A percentile compares a stretch with the other conserved stretches of the same genome.
These are phyloP conservation scores for Hibiscus syriacus DNA, from an alignment of 345 rosid species.

Conservation along the genomic window DNA sequence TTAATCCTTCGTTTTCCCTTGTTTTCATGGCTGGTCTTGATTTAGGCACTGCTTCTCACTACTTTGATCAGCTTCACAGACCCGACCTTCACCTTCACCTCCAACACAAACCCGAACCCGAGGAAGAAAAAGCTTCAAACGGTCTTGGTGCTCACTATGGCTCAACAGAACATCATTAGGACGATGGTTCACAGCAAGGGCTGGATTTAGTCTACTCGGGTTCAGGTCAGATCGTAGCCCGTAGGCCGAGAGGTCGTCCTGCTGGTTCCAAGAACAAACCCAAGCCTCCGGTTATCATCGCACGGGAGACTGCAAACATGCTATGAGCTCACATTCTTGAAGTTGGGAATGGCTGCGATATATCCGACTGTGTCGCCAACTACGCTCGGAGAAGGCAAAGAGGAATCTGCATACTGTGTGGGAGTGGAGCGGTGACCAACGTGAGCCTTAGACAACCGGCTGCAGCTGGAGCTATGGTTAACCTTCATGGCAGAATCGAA, in stretches of 20 bases:
- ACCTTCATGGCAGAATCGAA: conserved; percentile 90
- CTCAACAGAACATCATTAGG: conserved; percentile 15
- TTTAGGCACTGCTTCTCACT: conserved; percentile 36
- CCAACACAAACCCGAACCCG: conserved; percentile 42
- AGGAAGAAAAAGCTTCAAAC: conserved; percentile 27
- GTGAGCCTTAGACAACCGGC: conserved; percentile 87
- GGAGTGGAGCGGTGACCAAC: conserved; percentile 88
- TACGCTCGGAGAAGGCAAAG: too few relatives aligned
- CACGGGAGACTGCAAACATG: conserved; percentile 94
- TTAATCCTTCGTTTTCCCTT: conserved; percentile 14
- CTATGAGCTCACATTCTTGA: conserved; percentile 95
- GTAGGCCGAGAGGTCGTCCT: conserved; percentile 87
- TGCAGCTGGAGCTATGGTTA: conserved; percentile 65
- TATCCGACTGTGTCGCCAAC: conserved; percentile 78
- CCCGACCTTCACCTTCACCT: conserved; percentile 60
- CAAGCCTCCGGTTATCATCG: conserved; percentile 81
- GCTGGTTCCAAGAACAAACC: conserved; percentile 91
- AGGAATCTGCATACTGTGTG: conserved; percentile 75
- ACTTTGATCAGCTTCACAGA: conserved; percentile 31
- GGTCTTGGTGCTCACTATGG: conserved; percentile 26
- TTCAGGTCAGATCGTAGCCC: conserved; percentile 32
- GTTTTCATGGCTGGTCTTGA: conserved; percentile 37
- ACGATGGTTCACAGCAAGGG: conserved; percentile 32
- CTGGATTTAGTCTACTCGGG: conserved; percentile 50
- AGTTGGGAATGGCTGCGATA: conserved; percentile 79